Conservation (phyloP, 371 early-diverging fungal genomes). For the Mucor saturninus region DNA sequence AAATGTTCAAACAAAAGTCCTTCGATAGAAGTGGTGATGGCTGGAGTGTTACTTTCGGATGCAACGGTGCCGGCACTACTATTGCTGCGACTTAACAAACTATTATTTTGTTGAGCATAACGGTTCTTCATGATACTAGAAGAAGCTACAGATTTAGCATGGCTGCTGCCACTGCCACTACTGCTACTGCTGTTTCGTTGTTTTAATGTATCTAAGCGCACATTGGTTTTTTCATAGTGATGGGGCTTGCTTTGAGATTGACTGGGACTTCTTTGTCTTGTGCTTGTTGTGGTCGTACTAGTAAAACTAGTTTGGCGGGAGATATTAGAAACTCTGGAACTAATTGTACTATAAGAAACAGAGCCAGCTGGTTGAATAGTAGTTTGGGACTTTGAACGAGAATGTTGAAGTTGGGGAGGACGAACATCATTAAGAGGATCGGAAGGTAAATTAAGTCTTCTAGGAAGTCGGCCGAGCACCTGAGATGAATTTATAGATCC, state of each 20-base stretch:
- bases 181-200: background rate
- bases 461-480: conserved; percentile 35
- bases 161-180: background rate
- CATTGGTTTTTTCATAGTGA: conserved; percentile 6
- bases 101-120: background rate
- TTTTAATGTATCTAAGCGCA: background rate
- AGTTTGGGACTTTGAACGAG: conserved; percentile 1
- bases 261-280: conserved; percentile 12
- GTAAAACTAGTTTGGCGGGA: background rate
- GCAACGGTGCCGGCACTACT: background rate
- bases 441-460: conserved; percentile 29
- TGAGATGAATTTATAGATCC: conserved; percentile 30
- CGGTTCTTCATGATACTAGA: conserved; percentile 6
- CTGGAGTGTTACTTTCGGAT: background rate
- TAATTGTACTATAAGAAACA: background rate
- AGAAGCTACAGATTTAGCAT: background rate
- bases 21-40: conserved; percentile 5
- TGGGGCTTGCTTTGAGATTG: conserved; percentile 9
- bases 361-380: background rate
- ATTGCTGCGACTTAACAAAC: conserved; percentile 4
- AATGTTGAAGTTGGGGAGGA: conserved; percentile 15
- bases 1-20: conserved; percentile 35
- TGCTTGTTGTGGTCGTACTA: background rate
- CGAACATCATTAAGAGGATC: background rate
- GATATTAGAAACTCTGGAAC: conserved; percentile 1